Conservation (phyloP, 495 filamentous ascomycete genomes). For the Penicillium steckii region DNA sequence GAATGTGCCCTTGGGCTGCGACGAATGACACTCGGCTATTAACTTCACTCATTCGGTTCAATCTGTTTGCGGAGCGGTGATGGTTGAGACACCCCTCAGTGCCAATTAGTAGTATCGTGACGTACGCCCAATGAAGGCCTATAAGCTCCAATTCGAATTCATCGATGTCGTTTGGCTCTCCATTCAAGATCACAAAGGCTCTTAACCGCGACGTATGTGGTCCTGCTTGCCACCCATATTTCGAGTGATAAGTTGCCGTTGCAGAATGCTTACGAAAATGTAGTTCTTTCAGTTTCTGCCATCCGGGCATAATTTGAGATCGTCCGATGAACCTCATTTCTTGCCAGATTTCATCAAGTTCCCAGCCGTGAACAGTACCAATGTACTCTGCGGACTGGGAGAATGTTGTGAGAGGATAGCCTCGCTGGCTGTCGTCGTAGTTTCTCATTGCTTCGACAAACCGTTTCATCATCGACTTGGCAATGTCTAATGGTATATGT, state of each 20-base stretch:
- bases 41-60: constrained; percentile 45
- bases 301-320: constrained; percentile 47
- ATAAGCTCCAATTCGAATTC: constrained; percentile 51
- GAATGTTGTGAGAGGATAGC: constrained; percentile 46
- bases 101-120: constrained; percentile 50
- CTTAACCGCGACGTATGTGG: constrained; percentile 44
- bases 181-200: constrained; percentile 42
- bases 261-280: constrained; percentile 48
- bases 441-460: constrained; percentile 46
- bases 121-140: constrained; percentile 45
- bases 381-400: constrained; percentile 34
- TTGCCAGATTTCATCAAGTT: constrained; percentile 37
- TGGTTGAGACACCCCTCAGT: constrained; percentile 49
- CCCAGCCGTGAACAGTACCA: constrained; percentile 36
- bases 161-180: constrained; percentile 49
- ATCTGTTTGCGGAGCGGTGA: constrained; percentile 47
- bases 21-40: constrained; percentile 50
- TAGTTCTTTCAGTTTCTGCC: constrained; percentile 48
- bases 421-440: constrained; percentile 36
- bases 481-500: constrained; percentile 30
- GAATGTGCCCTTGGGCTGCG: constrained; percentile 48
- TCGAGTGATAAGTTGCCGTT: constrained; percentile 43
- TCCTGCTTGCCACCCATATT: constrained; percentile 51
- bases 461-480: constrained; percentile 42
- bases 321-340: constrained; percentile 27